phyloP scores from a whole-genome alignment of 2,329 filamentous ascomycete species.

The Penicillium sp. region DNA sequence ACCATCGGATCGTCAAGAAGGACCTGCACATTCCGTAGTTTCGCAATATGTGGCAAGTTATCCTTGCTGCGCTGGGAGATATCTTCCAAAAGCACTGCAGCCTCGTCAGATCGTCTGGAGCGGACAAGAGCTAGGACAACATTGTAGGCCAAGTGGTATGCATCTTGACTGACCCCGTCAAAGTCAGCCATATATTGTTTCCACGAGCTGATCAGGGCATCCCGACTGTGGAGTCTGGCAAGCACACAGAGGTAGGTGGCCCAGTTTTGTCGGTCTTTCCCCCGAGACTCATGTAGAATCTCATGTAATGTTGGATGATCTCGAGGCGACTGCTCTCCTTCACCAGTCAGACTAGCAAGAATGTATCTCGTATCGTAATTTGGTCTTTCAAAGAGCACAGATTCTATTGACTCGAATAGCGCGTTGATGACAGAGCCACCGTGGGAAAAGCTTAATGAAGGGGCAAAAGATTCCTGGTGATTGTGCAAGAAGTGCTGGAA shows the following conservation, averaged over 20 bases:
- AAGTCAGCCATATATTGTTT: conserved; percentile 23
- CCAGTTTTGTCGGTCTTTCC: conserved; percentile 17
- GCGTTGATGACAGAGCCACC: conserved; percentile 33
- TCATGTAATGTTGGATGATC: conserved; percentile 25
- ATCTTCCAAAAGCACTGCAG: conserved; percentile 33
- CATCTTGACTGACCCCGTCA: background rate
- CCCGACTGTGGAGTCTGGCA: conserved; percentile 31
- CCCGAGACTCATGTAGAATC: conserved; percentile 2
- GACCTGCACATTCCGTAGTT: conserved; percentile 26
- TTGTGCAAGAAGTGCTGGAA: conserved; percentile 36
- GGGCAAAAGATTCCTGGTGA: conserved; percentile 17
- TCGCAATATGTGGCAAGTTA: conserved; percentile 35
- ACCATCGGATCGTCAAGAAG: conserved; percentile 34
- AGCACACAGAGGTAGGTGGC: conserved; percentile 36
- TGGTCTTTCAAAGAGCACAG: conserved; percentile 30
- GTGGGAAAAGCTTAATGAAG: background rate
- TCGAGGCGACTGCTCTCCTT: conserved; percentile 12
- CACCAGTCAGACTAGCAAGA: conserved; percentile 33
- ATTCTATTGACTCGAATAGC: conserved; percentile 31
- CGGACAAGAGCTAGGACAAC: conserved; percentile 37
- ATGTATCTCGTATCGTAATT: conserved; percentile 30
- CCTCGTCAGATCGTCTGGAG: conserved; percentile 29
- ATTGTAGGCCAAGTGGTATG: conserved; percentile 30
- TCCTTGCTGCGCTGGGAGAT: conserved; percentile 31
- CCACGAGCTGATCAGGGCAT: conserved; percentile 35